Evolutionary conservation across 306 rosid genomes (phyloP), one percentile per base, ranked within the genome.

Genomic region (Cucurbita ficifolia): DNA sequence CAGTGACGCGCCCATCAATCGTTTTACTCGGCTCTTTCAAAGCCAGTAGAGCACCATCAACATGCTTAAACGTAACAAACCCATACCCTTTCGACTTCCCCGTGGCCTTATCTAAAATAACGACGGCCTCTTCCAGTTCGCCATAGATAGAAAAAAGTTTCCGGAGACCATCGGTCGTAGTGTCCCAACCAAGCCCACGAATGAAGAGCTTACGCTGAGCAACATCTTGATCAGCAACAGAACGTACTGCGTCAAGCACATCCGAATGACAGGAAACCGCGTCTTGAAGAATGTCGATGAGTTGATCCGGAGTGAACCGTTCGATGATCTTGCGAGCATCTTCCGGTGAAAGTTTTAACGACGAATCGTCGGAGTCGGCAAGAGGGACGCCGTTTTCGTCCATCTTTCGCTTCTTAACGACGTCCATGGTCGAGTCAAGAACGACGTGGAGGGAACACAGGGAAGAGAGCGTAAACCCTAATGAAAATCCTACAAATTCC

Each of bases 171-270:
- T 93, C 98, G 24, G 94, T 86, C 55, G 98, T 83, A 43, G 98
- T 93, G 54, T 93, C 98, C 92, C 96, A 93, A 1, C 98, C 98
- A 8, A 93, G 94, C 19, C 98, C 98, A 4, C 98, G 93, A 76
- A 90, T 75, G 81, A 93, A 93, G 39, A 93, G 89, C 87, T 93
- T 93, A 1, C 98, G 96, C 80, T 86, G 98, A 7, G 98, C 61
- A 55, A 84, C 77, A 22, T 90, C 98, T 2, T 85, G 60, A 58
- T 93, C 97, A 0, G 94, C 94, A 19, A 87, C 39, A 6, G 89
- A 70, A 2, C 98, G 87, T 5, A 84, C 94, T 29, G 97, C 85
- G 55, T 82, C 80, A 8, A 93, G 97, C 2, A 93, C 92, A 48
- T 93, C 98, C 1, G 76, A 35, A 73, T 93, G 97, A 72, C 88